Evolutionary conservation across 192 early-diverging fungal species (phyloP).

Genomic region (Chytriomyces sp.): DNA sequence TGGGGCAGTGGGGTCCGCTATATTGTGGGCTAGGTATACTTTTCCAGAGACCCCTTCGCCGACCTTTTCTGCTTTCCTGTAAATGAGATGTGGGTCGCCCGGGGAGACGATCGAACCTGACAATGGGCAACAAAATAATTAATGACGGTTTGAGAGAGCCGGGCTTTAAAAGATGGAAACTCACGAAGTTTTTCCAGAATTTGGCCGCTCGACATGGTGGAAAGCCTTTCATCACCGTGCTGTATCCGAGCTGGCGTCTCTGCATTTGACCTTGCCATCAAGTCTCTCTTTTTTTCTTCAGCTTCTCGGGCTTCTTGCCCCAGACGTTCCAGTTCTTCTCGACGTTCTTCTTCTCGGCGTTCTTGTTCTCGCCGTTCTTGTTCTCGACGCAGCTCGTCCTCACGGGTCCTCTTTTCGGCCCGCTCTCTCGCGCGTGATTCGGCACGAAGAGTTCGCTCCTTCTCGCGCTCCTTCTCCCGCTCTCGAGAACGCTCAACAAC

Average conservation of each 20-base stretch:
- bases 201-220: slow-evolving; percentile 87
- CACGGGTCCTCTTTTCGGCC: slow-evolving; percentile 3
- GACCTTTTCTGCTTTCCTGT: slow-evolving; percentile 27
- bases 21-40: slow-evolving; percentile 82
- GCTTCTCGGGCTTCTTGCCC: too few species aligned
- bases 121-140: neutral
- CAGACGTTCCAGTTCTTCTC: slow-evolving; percentile 31
- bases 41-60: slow-evolving; percentile 78
- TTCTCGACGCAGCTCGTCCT: neutral
- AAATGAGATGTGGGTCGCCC: slow-evolving; percentile 24
- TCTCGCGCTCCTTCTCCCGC: neutral
- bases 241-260: too few species aligned
- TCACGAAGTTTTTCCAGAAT: slow-evolving; percentile 88
- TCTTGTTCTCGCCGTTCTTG: slow-evolving; percentile 17
- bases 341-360: slow-evolving; percentile 5
- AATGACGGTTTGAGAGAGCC: too few species aligned
- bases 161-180: neutral
- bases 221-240: slow-evolving; percentile 15
- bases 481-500: neutral
- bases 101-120: slow-evolving; percentile 10
- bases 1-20: slow-evolving; percentile 61
- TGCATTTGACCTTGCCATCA: too few species aligned
- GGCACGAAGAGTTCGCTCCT: slow-evolving; percentile 7
- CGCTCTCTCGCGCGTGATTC: slow-evolving; percentile 15
- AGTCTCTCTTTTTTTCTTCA: too few species aligned